Percentiles rank a stretch among this genome's conserved stretches.
These are phyloP conservation scores for Colletotrichum ledebouriae DNA, from an alignment of 2,329 filamentous ascomycete species.

Conservation along the genomic window DNA sequence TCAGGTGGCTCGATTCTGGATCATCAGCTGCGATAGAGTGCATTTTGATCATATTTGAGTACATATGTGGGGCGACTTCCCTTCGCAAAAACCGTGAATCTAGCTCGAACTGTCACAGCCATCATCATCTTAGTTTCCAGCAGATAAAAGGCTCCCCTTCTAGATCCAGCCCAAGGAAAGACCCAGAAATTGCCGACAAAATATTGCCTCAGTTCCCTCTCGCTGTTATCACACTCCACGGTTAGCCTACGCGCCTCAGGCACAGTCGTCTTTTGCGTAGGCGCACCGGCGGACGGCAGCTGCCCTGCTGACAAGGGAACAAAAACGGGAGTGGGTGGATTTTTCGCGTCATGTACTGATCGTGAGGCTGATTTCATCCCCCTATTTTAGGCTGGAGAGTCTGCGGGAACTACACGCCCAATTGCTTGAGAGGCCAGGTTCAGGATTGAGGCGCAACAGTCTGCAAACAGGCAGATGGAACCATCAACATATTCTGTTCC, in stretches of 20 bases:
- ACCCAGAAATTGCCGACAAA: not conserved
- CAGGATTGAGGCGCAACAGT: slow-evolving; percentile 11
- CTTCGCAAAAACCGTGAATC: too few species aligned
- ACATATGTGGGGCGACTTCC: too few species aligned
- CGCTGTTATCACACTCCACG: slow-evolving; percentile 10
- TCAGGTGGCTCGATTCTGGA: not conserved
- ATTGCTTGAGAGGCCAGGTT: slow-evolving; percentile 5
- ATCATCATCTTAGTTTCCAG: too few species aligned
- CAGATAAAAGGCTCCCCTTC: too few species aligned
- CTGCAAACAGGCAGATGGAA: slow-evolving; percentile 12
- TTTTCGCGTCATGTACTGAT: accelerated
- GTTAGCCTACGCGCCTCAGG: not conserved
- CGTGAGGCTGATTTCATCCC: not conserved
- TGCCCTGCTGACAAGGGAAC: slow-evolving; percentile 15
- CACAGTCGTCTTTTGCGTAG: slow-evolving; percentile 7
- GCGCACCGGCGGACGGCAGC: slow-evolving; percentile 14
- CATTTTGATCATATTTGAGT: too few species aligned
- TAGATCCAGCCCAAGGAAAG: too few species aligned
- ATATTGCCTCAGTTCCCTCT: not conserved
- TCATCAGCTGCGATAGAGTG: not conserved
- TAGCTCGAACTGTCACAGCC: too few species aligned
- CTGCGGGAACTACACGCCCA: slow-evolving; percentile 9
- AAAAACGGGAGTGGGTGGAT: not conserved
- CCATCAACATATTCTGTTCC: slow-evolving; percentile 20
- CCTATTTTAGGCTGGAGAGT: not conserved